These are phyloP conservation scores for Colletotrichum paranaense DNA, from an alignment of 2,329 filamentous ascomycete genomes.

Conservation along the genomic window DNA sequence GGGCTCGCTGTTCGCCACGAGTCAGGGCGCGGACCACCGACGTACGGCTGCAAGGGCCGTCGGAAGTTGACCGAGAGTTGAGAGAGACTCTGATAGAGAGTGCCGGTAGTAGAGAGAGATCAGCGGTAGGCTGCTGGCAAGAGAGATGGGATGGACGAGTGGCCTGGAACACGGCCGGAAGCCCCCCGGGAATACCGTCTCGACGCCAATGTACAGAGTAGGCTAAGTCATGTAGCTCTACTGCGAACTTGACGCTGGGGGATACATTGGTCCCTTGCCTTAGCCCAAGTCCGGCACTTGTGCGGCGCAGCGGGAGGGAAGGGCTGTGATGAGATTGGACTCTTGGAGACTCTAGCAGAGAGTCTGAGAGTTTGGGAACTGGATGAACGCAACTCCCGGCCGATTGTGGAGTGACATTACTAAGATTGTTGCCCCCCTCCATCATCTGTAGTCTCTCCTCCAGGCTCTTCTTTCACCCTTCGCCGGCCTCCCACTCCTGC, in stretches of 20 bases:
- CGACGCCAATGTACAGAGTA: not conserved
- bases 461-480: not conserved
- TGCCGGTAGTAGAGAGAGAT: not conserved
- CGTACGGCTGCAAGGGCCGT: not conserved
- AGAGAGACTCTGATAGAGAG: not conserved
- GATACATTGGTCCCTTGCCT: constrained; percentile 4
- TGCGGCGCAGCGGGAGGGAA: not conserved
- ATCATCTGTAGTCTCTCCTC: not conserved
- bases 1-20: constrained; percentile 13
- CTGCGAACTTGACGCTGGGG: not conserved
- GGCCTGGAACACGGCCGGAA: constrained; percentile 4
- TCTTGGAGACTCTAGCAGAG: no score
- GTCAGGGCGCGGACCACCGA: constrained; percentile 22
- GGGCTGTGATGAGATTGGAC: not conserved
- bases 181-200: not conserved
- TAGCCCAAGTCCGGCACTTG: constrained; percentile 4
- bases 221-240: not conserved
- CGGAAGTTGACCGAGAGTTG: constrained; percentile 36
- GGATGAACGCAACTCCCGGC: constrained; percentile 33
- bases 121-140: not conserved
- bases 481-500: not conserved
- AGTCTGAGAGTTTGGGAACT: not conserved
- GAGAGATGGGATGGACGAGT: not conserved
- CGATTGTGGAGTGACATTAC: constrained; percentile 17
- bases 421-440: constrained; percentile 9